These are phyloP conservation scores for Vigna unguiculata DNA, from an alignment of 306 rosid species.

Conservation along the genomic window DNA sequence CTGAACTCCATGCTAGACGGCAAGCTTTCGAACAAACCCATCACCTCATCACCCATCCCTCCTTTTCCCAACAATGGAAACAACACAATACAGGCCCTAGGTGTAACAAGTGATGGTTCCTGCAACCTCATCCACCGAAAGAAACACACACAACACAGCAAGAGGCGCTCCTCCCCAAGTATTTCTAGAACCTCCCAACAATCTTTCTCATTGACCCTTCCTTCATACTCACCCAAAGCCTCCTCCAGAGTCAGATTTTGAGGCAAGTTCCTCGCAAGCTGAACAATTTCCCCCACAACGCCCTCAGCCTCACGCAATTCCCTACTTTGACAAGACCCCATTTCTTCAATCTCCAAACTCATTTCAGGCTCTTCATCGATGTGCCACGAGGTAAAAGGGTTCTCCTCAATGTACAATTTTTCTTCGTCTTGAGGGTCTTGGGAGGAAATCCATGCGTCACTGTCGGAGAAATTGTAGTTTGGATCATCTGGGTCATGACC, in stretches of 20 bases:
- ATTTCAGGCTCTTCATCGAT: conserved; percentile 47
- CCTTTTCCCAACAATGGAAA: conserved; percentile 84
- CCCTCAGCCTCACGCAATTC: conserved; percentile 51
- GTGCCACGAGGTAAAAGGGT: conserved; percentile 67
- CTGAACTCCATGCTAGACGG: conserved; percentile 66
- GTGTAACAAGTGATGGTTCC: conserved; percentile 69
- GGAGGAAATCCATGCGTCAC: conserved; percentile 47
- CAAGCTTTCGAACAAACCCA: conserved; percentile 65
- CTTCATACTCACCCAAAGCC: conserved; percentile 63
- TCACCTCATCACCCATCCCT: conserved; percentile 71
- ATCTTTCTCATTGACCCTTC: conserved; percentile 57
- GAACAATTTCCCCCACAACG: conserved; percentile 66
- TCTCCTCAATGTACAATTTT: conserved; percentile 55
- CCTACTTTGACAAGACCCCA: conserved; percentile 30
- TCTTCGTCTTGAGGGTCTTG: conserved; percentile 65
- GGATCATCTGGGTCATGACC: conserved; percentile 60
- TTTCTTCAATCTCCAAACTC: conserved; percentile 33
- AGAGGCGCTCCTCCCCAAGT: conserved; percentile 62
- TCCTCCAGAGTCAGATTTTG: conserved; percentile 73
- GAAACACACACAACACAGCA: conserved; percentile 70
- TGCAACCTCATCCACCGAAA: conserved; percentile 93
- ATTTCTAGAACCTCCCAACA: conserved; percentile 66
- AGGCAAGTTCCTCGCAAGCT: conserved; percentile 65
- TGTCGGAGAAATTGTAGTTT: conserved; percentile 66
- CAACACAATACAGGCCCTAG: conserved; percentile 70